Base-by-base conservation (phyloP, 805 yeast species). In the Candida arabinofermentans region DNA sequence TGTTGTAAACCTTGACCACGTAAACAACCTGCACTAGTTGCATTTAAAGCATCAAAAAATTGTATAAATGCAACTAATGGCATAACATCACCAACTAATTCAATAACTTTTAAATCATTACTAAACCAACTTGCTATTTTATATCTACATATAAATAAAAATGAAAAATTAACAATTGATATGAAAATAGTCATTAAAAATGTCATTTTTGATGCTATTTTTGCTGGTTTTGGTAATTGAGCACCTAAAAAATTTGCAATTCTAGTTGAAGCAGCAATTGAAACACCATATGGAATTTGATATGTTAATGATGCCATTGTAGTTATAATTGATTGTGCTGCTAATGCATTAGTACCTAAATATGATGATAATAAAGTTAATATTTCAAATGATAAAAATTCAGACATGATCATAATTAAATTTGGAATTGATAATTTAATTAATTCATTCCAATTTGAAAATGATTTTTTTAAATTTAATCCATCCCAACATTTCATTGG, bases 231-330 rank as follows among this genome's bases (percentile, higher is more conserved):
- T 24, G 64, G 60, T 9, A 62, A 41, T 39, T 55, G 54, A 1
- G 87, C 85, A 21, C 93, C 93, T 42, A 85, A 72, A 48, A 70
- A 81, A 70, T 86, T 82, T 5, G 91, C 91, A 17, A 84, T 75
- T 61, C 91, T 72, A 2, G 91, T 83, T 10, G 88, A 79, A 0
- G 85, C 76, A 4, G 90, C 86, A 41, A 85, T 81, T 8, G 86
- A 78, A 29, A 83, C 72, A 13, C 89, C 87, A 57, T 85, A 82
- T 18, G 90, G 90, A 5, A 84, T 66, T 59, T 85, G 93, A 58
- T 82, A 85, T 17, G 81, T 67, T 39, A 85, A 59, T 0, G 82
- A 78, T 42, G 85, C 81, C 37, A 83, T 73, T 1, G 89, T 83
- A 19, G 85, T 69, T 12, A 83, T 74, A 40, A 84, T 81, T 2